Evolutionary conservation across 2,329 filamentous ascomycete genomes (phyloP).

Genomic region (Hypomyces rosellus): DNA sequence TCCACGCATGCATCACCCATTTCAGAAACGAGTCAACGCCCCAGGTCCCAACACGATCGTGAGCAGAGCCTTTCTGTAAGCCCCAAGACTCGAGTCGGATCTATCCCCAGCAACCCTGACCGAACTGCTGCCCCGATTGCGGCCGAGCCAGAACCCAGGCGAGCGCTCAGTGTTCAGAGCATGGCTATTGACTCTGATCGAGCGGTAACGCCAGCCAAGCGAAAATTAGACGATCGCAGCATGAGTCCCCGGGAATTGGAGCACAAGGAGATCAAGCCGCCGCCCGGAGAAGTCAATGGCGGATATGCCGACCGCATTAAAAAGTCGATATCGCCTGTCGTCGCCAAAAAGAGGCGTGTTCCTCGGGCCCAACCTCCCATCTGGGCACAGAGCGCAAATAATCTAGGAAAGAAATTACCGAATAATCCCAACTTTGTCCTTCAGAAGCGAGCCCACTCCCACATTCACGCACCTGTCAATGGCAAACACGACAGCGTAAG

Average conservation of each 20-base stretch:
- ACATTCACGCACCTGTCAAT: slow-evolving; percentile 24
- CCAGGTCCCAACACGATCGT: slow-evolving; percentile 54
- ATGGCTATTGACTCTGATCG: slow-evolving; percentile 26
- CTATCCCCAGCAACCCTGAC: slow-evolving; percentile 40
- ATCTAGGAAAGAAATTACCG: slow-evolving; percentile 31
- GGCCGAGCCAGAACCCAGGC: slow-evolving; percentile 22
- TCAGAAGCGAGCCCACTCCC: slow-evolving; percentile 30
- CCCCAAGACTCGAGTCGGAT: slow-evolving; percentile 63
- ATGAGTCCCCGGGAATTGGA: slow-evolving; percentile 47
- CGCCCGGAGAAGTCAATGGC: slow-evolving; percentile 45
- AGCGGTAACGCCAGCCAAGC: slow-evolving; percentile 33
- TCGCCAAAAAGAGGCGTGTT: slow-evolving; percentile 34
- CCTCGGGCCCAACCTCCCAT: slow-evolving; percentile 34
- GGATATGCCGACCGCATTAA: slow-evolving; percentile 15
- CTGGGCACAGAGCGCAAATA: slow-evolving; percentile 41
- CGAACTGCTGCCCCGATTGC: slow-evolving; percentile 13
- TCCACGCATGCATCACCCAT: slow-evolving; percentile 36
- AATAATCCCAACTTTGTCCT: slow-evolving; percentile 40
- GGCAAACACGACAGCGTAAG: slow-evolving; percentile 29
- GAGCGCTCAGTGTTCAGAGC: slow-evolving; percentile 17
- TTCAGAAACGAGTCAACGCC: slow-evolving; percentile 40
- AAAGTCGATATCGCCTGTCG: slow-evolving; percentile 27
- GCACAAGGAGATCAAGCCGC: slow-evolving; percentile 40
- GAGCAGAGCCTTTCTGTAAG: slow-evolving; percentile 70
- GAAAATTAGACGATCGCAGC: slow-evolving; percentile 34